Evolutionary conservation across 1,284 basidiomycete genomes (phyloP).

Genomic region (Xerocomus nothofagi): DNA sequence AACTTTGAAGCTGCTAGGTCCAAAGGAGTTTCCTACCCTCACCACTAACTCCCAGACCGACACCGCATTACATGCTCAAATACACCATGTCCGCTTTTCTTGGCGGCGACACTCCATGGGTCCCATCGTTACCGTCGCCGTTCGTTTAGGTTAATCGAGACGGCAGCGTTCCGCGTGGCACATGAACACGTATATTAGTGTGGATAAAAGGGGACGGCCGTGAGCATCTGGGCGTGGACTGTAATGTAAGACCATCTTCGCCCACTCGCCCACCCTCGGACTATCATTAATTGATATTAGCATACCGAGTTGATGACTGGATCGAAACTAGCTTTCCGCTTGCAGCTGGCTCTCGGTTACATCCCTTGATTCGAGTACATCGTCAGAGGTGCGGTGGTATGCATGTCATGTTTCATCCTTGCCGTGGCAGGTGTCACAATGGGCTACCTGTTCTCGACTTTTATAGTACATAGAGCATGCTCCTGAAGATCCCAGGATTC

Average conservation of each 20-base stretch:
- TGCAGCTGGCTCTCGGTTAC: neutral
- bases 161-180: neutral
- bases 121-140: neutral
- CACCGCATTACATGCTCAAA: no score
- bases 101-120: neutral
- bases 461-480: constrained; percentile 9
- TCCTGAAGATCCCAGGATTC: no score
- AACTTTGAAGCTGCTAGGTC: neutral
- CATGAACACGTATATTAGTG: no score
- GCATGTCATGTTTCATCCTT: neutral
- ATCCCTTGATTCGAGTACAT: neutral
- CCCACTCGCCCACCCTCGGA: neutral
- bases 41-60: neutral
- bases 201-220: no score
- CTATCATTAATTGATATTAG: neutral
- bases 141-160: neutral
- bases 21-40: neutral
- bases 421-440: no score
- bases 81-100: neutral
- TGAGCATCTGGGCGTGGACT: neutral
- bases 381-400: no score
- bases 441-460: neutral
- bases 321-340: neutral
- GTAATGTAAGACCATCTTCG: neutral
- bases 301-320: neutral